Evolutionary conservation across 139 green algal species (phyloP).

Genomic region (Microglena sp.): DNA sequence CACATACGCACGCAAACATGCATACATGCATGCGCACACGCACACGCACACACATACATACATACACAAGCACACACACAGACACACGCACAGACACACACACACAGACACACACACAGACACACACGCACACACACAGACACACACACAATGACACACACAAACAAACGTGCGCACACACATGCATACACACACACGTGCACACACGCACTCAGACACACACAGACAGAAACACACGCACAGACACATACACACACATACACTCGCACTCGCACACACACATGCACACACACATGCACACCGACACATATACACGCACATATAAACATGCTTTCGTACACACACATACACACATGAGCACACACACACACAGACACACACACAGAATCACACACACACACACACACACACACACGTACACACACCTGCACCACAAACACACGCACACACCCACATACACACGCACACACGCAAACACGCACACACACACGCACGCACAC

Average conservation of each 20-base stretch:
- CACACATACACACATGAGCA: not conserved
- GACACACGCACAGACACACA: not conserved
- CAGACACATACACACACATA: not conserved
- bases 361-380: not conserved
- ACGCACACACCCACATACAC: not conserved
- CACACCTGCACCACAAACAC: not conserved
- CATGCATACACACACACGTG: not conserved
- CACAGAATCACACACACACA: not conserved
- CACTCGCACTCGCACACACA: not conserved
- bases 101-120: not conserved
- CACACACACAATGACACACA: not conserved
- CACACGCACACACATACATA: not conserved
- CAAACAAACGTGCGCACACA: not conserved
- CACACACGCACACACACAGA: not conserved
- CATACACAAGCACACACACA: not conserved
- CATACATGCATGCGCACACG: not conserved
- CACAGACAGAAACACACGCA: not conserved
- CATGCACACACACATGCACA: not conserved
- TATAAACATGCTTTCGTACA: not conserved
- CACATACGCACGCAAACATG: not conserved
- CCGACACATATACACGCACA: not conserved
- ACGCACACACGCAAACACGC: not conserved
- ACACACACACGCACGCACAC: not conserved
- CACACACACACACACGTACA: not conserved
- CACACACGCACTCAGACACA: not conserved